Evolutionary conservation across 1,284 basidiomycete species (phyloP).

Genomic region (Coniophora puteana): DNA sequence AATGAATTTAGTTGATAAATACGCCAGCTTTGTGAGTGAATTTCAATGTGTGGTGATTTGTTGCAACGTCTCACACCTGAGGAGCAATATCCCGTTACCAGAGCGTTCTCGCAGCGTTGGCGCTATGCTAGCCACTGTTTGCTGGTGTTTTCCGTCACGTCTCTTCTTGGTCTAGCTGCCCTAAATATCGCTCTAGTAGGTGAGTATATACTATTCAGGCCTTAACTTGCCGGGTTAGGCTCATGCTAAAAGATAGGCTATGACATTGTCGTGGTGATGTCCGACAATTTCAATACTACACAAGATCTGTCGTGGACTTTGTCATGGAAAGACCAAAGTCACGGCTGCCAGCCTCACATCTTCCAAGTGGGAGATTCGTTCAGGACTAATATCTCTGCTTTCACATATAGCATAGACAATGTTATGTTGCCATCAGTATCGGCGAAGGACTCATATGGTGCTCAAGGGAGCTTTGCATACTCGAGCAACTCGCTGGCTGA

Average conservation of each 20-base stretch:
- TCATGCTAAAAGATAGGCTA: background rate
- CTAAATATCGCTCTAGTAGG: background rate
- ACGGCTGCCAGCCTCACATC: background rate
- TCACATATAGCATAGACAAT: background rate
- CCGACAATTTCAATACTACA: background rate
- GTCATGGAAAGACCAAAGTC: background rate
- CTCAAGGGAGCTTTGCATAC: background rate
- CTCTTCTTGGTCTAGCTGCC: background rate
- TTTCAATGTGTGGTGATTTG: too few relatives aligned
- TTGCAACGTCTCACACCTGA: too few relatives aligned
- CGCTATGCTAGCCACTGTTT: background rate
- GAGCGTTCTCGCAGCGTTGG: background rate
- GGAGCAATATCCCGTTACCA: background rate
- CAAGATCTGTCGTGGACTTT: background rate
- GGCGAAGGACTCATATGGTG: too few relatives aligned
- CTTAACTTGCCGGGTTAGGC: background rate
- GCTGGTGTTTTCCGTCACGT: background rate
- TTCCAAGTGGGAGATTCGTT: background rate
- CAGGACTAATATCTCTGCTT: background rate
- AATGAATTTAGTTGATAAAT: too few relatives aligned
- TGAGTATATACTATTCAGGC: background rate
- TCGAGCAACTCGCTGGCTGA: background rate
- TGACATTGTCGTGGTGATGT: background rate
- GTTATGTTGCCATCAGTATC: too few relatives aligned
- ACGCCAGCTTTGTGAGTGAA: too few relatives aligned